These are phyloP conservation scores for Bromus sterilis DNA, from an alignment of 176 grass and related monocot genomes.

Conservation along the genomic window DNA sequence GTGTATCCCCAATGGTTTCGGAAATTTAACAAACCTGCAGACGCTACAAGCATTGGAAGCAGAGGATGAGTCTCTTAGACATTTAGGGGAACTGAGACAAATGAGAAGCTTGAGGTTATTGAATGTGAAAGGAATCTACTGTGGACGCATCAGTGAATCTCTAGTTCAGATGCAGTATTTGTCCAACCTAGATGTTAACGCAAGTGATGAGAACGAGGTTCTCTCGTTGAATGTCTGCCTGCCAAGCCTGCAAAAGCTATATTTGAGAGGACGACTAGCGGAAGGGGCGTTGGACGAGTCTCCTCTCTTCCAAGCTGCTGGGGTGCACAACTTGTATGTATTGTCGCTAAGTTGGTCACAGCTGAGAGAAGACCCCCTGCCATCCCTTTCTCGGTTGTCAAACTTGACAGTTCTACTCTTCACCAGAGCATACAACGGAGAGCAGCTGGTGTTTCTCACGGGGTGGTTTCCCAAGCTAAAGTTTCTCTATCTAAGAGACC, in stretches of 20 bases:
- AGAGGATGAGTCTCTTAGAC: not conserved
- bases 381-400: not conserved
- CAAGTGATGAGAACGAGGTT: not conserved
- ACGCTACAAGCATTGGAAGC: not conserved
- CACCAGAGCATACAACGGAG: not conserved
- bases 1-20: not conserved
- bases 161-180: not conserved
- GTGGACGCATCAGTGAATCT: not conserved
- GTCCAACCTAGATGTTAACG: not conserved
- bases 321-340: not conserved
- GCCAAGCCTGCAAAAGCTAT: not conserved
- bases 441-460: not conserved
- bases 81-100: not conserved
- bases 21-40: not conserved
- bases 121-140: not conserved
- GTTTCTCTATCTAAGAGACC: not conserved
- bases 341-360: not conserved
- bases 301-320: not conserved
- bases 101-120: not conserved
- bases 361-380: not conserved
- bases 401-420: not conserved
- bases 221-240: not conserved
- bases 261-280: not conserved
- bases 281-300: not conserved
- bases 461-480: not conserved